phyloP scores from a whole-genome alignment of 2,329 filamentous ascomycete species.

The Xylariaceae sp. region DNA sequence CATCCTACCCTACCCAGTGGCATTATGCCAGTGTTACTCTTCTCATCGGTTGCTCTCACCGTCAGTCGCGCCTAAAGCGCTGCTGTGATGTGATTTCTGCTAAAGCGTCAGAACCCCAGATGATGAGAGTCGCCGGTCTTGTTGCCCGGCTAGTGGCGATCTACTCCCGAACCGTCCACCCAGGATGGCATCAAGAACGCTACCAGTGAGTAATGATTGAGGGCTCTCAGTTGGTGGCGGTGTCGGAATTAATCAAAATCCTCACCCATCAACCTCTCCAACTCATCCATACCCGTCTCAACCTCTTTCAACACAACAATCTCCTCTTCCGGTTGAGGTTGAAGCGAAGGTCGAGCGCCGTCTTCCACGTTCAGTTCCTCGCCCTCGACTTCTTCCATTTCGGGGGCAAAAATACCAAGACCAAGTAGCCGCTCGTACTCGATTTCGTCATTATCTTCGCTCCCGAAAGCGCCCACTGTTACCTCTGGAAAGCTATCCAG shows the following conservation, averaged over 20 bases:
- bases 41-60: no score
- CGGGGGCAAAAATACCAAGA: slow-evolving; percentile 22
- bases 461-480: slow-evolving; percentile 12
- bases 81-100: neutral
- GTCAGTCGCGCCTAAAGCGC: no score
- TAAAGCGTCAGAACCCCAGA: neutral
- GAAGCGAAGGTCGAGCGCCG: neutral
- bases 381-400: slow-evolving; percentile 47
- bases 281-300: slow-evolving; percentile 45
- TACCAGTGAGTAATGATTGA: no score
- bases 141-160: no score
- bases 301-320: slow-evolving; percentile 45
- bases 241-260: no score
- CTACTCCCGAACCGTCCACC: no score
- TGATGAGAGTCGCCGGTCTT: neutral
- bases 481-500: slow-evolving; percentile 32
- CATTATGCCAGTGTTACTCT: no score
- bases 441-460: slow-evolving; percentile 24
- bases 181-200: no score
- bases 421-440: slow-evolving; percentile 33
- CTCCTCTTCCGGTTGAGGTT: slow-evolving; percentile 45
- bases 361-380: slow-evolving; percentile 46
- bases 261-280: slow-evolving; percentile 22
- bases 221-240: no score
- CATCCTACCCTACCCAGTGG: no score